A percentile compares a stretch with the other conserved stretches of the same genome.
Conservation (phyloP, 306 rosid species). For the Aeschynomene evenia region DNA sequence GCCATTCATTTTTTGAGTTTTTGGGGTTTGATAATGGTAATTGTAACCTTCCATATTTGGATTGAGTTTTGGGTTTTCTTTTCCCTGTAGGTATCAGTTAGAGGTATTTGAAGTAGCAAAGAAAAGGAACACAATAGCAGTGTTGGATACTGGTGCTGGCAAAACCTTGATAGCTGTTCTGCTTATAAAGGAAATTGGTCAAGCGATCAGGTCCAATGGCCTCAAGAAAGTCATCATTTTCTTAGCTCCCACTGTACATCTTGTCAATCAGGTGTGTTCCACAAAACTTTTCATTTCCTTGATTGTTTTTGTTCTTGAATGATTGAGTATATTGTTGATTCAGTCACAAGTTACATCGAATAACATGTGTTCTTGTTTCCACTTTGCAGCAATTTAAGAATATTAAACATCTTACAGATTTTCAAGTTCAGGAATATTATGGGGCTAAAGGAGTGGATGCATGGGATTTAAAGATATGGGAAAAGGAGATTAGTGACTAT, state of each 20-base stretch:
- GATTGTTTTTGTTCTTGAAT: background rate
- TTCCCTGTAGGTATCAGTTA: conserved; percentile 53
- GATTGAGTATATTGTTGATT: conserved; percentile 21
- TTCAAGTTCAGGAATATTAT: conserved; percentile 66
- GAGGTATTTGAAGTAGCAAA: conserved; percentile 66
- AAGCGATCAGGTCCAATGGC: conserved; percentile 43
- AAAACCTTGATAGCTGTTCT: conserved; percentile 79
- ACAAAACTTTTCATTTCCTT: background rate
- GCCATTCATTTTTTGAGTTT: background rate
- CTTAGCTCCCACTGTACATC: conserved; percentile 91
- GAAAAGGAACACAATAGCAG: conserved; percentile 72
- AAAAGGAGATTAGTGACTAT: conserved; percentile 54
- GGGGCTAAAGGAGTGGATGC: conserved; percentile 86
- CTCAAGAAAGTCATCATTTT: conserved; percentile 51
- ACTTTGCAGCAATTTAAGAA: conserved; percentile 74
- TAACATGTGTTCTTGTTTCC: conserved; percentile 36
- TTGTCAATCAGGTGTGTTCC: conserved; percentile 69
- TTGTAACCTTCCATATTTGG: background rate
- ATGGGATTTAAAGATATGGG: conserved; percentile 71
- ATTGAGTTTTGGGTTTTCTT: conserved; percentile 1
- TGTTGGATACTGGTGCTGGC: conserved; percentile 82
- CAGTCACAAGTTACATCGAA: conserved; percentile 9
- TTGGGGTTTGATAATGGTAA: background rate
- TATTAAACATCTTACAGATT: conserved; percentile 48
- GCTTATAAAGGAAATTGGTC: conserved; percentile 62